phyloP scores from a whole-genome alignment of 2,329 filamentous ascomycete genomes.

The Hortaea werneckii region DNA sequence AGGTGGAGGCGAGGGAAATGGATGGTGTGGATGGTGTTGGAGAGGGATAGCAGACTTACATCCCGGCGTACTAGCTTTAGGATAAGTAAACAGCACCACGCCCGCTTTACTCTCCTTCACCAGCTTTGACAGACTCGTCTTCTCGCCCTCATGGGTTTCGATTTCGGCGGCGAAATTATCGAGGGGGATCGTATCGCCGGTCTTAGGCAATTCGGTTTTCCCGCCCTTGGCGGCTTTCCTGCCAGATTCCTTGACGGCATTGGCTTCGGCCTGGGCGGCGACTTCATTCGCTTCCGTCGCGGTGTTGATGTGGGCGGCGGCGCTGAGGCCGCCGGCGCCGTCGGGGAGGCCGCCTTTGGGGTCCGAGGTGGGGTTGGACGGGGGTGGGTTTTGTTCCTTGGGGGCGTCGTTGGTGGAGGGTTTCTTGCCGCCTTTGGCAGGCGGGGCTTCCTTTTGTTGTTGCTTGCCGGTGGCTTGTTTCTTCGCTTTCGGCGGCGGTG shows the following conservation, averaged over 20 bases:
- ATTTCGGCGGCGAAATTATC: conserved; percentile 57
- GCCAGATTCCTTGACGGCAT: conserved; percentile 8
- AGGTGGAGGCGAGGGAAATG: too few relatives aligned
- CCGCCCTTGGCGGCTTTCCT: conserved; percentile 12
- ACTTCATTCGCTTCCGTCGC: conserved; percentile 7
- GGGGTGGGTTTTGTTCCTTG: conserved; percentile 9
- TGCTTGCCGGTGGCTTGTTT: neutral
- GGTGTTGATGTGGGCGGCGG: conserved; percentile 5
- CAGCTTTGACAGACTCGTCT: conserved; percentile 69
- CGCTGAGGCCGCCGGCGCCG: conserved; percentile 9
- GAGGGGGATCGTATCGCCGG: conserved; percentile 45
- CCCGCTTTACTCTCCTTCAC: conserved; percentile 75
- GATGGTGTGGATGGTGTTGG: too few relatives aligned
- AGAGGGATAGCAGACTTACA: conserved; percentile 51
- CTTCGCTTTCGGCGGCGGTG: conserved; percentile 7
- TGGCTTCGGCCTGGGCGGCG: conserved; percentile 5
- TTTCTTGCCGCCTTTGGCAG: conserved; percentile 39
- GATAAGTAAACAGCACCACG: conserved; percentile 90
- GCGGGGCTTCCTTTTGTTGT: conserved; percentile 13
- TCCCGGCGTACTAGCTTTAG: conserved; percentile 84
- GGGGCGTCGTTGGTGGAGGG: conserved; percentile 17
- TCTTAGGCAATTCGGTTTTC: conserved; percentile 21
- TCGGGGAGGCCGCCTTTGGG: conserved; percentile 9
- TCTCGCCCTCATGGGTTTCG: conserved; percentile 73
- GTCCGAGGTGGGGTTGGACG: conserved; percentile 8